Conservation (phyloP, 2,329 filamentous ascomycete genomes). For the Atkinsonella texensis region DNA sequence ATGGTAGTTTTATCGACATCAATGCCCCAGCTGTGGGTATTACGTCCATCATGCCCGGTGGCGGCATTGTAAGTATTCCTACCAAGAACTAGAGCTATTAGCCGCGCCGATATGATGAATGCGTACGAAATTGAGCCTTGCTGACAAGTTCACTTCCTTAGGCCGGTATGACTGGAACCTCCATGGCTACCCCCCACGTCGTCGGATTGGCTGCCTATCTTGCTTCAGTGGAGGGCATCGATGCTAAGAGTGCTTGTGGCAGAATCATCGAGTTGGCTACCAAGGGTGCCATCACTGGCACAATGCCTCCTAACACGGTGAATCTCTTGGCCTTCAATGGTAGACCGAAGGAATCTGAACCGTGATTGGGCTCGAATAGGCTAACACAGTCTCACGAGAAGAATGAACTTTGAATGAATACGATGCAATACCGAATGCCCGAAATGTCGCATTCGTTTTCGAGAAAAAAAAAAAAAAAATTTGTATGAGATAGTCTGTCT, state of each 20-base stretch:
- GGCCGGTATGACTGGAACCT: slow-evolving; percentile 31
- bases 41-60: slow-evolving; percentile 30
- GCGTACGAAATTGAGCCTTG: neutral
- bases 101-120: neutral
- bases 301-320: slow-evolving; percentile 27
- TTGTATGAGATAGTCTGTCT: neutral
- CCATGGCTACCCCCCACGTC: slow-evolving; percentile 29
- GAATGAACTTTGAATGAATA: no score
- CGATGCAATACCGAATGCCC: no score
- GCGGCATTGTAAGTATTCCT: slow-evolving; percentile 18
- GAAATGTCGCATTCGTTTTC: neutral
- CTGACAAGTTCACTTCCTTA: neutral
- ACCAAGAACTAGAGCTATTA: neutral
- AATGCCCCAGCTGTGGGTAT: slow-evolving; percentile 31
- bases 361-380: neutral
- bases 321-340: slow-evolving; percentile 44
- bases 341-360: neutral
- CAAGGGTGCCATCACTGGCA: slow-evolving; percentile 25
- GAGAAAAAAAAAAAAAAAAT: neutral
- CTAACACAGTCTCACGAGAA: no score
- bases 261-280: slow-evolving; percentile 31
- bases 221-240: slow-evolving; percentile 10
- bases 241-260: slow-evolving; percentile 31
- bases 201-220: slow-evolving; percentile 10
- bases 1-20: slow-evolving; percentile 30